Base-by-base conservation (phyloP, 345 rosid species). In the Gossypioides kirkii region DNA sequence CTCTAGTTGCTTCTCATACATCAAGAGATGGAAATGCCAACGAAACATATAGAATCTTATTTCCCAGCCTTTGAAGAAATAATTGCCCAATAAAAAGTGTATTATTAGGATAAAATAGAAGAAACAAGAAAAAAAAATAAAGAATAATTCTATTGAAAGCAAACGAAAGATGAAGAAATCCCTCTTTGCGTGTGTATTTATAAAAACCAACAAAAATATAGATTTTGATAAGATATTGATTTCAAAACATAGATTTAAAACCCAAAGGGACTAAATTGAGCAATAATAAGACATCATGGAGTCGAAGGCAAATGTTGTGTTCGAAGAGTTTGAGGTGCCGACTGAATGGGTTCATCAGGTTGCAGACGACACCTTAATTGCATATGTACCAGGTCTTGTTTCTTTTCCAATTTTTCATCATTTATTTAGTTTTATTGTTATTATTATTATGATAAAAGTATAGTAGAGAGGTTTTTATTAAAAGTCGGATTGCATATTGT, bases 271-370 rank as follows among this genome's bases (percentile, higher is more conserved):
- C 50, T 43, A 43, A 16, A 50, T 17, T 50, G 17, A 6, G 16
- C 1, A 50, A 50, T 49, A 12, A 49, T 16, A 49, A 16, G n/a
- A 49, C 16, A 14, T 13, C 1, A 71, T 71, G 64, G 74, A 28
- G 16, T 38, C 36, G 26, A 36, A 55, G 52, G 52, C 63, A 53
- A n/a, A 1, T 2, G 61, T 17, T 16, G 50, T 14, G 0, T 74
- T 71, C 32, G 79, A 84, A 20, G 84, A 75, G 0, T 72, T 85
- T 26, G 72, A 80, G 1, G 87, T 86, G 7, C 14, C 73, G 0
- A 75, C 71, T 2, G 84, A 76, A 26, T 89, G 93, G 93, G 81
- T 0, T 6, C 76, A 45, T 16, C 82, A 79, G 67, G 61, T 73
- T 20, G 38, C 1, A 16, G 61, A 17, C 26, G 89, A 87, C 70